phyloP scores from a whole-genome alignment of 139 green algal species.

The Deuterostichococcus epilithicus region DNA sequence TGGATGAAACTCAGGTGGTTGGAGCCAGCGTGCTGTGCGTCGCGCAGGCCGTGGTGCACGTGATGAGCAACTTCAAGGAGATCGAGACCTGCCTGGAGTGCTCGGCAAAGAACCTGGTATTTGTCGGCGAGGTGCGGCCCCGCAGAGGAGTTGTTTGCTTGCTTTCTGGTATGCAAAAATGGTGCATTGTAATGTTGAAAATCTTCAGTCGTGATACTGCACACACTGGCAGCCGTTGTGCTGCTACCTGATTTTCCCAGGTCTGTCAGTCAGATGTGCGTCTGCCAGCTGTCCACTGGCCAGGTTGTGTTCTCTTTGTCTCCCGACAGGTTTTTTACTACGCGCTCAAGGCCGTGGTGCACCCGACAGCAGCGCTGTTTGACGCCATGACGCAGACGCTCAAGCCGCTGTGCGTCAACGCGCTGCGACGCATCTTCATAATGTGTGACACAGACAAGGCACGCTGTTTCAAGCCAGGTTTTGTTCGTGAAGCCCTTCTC shows the following conservation, averaged over 20 bases:
- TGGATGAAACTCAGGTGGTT: no score
- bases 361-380: conserved; percentile 85
- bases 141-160: neutral
- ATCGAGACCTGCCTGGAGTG: conserved; percentile 90
- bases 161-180: no score
- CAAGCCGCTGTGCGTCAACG: conserved; percentile 58
- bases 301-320: neutral
- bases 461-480: neutral
- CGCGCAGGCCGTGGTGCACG: conserved; percentile 41
- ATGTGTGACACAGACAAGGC: conserved; percentile 78
- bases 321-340: conserved; percentile 70
- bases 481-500: no score
- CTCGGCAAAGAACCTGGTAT: conserved; percentile 63
- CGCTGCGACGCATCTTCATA: conserved; percentile 83
- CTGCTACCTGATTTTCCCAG: no score
- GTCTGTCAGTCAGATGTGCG: no score
- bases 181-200: no score
- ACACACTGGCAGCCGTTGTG: no score
- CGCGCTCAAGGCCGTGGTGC: conserved; percentile 79
- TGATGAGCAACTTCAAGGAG: conserved; percentile 61
- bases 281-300: no score
- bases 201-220: no score
- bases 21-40: no score
- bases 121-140: conserved; percentile 44
- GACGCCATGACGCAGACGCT: conserved; percentile 51